Conservation (phyloP, 2,329 filamentous ascomycete genomes). For the Allantophomopsis lycopodina region DNA sequence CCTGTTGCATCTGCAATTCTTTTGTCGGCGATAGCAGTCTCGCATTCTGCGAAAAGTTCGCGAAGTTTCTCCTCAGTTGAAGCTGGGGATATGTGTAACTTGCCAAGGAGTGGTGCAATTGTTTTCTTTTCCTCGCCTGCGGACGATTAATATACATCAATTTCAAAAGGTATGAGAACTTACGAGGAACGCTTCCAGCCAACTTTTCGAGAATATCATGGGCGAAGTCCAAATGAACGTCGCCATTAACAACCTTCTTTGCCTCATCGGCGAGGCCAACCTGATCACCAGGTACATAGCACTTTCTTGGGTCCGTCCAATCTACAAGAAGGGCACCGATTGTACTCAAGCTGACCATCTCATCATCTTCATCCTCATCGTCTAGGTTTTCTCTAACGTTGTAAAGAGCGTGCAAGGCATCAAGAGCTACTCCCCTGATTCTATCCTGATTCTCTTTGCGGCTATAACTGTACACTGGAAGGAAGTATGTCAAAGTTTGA, state of each 20-base stretch:
- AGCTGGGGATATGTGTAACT: constrained; percentile 64
- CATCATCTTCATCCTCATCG: constrained; percentile 63
- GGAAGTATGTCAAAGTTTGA: constrained; percentile 83
- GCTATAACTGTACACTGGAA: constrained; percentile 88
- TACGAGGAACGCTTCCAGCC: constrained; percentile 52
- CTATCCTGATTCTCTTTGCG: constrained; percentile 68
- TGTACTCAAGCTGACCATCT: constrained; percentile 65
- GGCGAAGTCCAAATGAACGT: constrained; percentile 71
- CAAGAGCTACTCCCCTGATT: constrained; percentile 62
- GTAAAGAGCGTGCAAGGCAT: constrained; percentile 62
- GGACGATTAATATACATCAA: constrained; percentile 15
- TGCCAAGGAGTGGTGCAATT: constrained; percentile 63
- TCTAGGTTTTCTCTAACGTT: constrained; percentile 59
- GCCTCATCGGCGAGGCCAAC: constrained; percentile 33
- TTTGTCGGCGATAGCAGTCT: constrained; percentile 48
- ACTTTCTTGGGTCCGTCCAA: constrained; percentile 90
- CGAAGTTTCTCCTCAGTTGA: constrained; percentile 44
- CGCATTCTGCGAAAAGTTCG: constrained; percentile 41
- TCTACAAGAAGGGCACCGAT: constrained; percentile 78
- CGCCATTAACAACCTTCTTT: constrained; percentile 54
- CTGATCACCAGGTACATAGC: constrained; percentile 33
- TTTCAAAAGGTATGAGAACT: constrained; percentile 17
- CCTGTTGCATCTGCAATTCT: constrained; percentile 45
- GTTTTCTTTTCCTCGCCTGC: constrained; percentile 78
- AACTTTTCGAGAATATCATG: constrained; percentile 65